These are phyloP conservation scores for Piper longum DNA, from an alignment of 164 flowering plant genomes.

Conservation along the genomic window DNA sequence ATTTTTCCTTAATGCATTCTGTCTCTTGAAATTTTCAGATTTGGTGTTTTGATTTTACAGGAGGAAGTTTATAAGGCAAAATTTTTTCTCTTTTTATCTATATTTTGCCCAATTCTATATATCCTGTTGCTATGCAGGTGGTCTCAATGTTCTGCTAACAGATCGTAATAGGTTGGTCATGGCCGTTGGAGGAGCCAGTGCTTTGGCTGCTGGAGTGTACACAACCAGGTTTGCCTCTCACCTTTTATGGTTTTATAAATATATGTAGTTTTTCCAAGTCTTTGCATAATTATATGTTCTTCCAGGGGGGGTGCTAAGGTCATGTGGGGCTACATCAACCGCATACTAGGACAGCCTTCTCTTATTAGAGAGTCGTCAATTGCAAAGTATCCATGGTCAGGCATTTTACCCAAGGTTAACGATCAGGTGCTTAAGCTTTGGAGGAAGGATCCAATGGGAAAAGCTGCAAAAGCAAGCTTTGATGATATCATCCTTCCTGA, in stretches of 20 bases:
- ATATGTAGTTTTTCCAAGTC: background rate
- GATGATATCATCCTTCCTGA: constrained; percentile 72
- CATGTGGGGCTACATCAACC: constrained; percentile 84
- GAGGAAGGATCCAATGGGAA: constrained; percentile 23
- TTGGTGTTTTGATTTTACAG: background rate
- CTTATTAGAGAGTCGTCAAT: constrained; percentile 89
- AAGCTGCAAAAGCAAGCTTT: constrained; percentile 19
- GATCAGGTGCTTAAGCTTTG: constrained; percentile 21
- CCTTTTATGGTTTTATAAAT: background rate
- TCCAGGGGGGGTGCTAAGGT: constrained; percentile 94
- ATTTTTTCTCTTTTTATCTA: background rate
- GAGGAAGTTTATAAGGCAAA: background rate
- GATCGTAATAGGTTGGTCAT: constrained; percentile 66
- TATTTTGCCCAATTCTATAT: too few species aligned
- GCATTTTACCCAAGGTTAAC: constrained; percentile 29
- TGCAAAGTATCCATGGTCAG: constrained; percentile 60
- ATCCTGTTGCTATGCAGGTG: constrained; percentile 35
- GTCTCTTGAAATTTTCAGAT: too few species aligned
- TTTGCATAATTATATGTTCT: background rate
- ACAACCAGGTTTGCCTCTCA: constrained; percentile 58
- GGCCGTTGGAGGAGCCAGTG: constrained; percentile 95
- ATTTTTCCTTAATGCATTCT: too few species aligned
- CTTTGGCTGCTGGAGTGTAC: constrained; percentile 93
- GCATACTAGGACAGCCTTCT: constrained; percentile 94
- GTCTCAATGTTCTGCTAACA: constrained; percentile 54